Base-by-base conservation (phyloP, 1,284 basidiomycete species). In the Laetiporus sulphureus region DNA sequence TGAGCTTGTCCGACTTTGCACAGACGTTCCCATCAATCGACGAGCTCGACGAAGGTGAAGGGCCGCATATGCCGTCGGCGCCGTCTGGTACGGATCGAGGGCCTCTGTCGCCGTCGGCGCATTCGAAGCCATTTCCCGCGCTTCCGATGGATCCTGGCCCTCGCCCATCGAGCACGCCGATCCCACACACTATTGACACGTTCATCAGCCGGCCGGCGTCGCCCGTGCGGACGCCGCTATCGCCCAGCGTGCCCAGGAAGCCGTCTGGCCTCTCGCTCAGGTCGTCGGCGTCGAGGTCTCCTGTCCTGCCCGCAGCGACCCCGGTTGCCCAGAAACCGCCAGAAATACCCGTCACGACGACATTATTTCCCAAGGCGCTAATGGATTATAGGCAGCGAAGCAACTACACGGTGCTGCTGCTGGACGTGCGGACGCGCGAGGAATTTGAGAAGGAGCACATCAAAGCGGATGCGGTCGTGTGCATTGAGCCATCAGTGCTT, bases 401-500 rank as follows among this genome's bases (percentile, higher is more conserved):
- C 2, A 67, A 76, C 15, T 66, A 81, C 49, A 80, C 81, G 38
- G 74, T 92, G 5, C 67, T 98, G 4, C 58, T 97, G 12, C 68
- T 97, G 19, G 94, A 98, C 60, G 76, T 95, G 6, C 77, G 94
- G 18, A 74, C 78, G 7, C 71, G 91, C 30, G 77, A 77, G 3
- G 84, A 90, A 45, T 94, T 85, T 53, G 77, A 89, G 48, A 64
- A 58, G 7, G 87, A 84, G 40, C 81, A 84, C 48, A 85, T 97
- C 42, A 77, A 73, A 40, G 67, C 66, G 2, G 75, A 82, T 30
- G 79, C 82, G 15, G 72, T 85, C 1, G 82, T 93, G 2, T 95
- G 91, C 64, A 73, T 97, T 27, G 93, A 97, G 61, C 90, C 91
- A 5, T 75, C 76, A 1, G 75, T 92, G 3, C 67, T 95, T 25